Base-by-base conservation (phyloP, 441 rosid species). In the Flueggea neowawraea region DNA sequence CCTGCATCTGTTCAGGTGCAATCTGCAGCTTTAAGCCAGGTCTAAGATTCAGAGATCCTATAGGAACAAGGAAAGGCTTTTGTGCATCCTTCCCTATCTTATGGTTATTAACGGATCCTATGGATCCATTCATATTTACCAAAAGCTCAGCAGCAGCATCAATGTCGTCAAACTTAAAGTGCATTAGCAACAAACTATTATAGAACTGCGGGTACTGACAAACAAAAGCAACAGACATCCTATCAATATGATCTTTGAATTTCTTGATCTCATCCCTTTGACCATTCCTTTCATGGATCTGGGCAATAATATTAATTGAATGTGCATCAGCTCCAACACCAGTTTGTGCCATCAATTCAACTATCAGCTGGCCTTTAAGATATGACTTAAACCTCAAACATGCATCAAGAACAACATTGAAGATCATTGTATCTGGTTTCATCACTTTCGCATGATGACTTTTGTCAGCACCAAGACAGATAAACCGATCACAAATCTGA, bases 321-420 rank as follows among this genome's bases (percentile, higher is more conserved):
- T 78, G 74, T 17, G 84, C 94, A 83, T 93, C 95, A 16, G 95
- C 96, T 65, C 79, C 36, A n/a, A 90, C 79, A 15, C 75, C 80
- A 0, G 62, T 66, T 69, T 39, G 71, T 1, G 95, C 78, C 95
- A 93, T 88, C 65, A 84, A 62, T 68, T 93, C 95, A 12, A 88
- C 61, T 9, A 90, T 67, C 59, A 78, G 78, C 58, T 84, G 97
- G 16, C 95, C 95, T 78, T 82, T 93, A 32, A 88, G 76, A 70
- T 88, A 73, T 17, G 64, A 83, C 22, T 73, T 77, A 60, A 82
- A 88, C 70, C 79, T 84, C 69, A 82, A 86, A 77, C 91, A 90
- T 63, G 86, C 89, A 75, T 83, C 74, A 16, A 93, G 84, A 53
- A 88, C 84, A 32, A 88, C 83, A 75, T 90, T n/a, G n/a, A n/a